Conservation (phyloP, 2,329 filamentous ascomycete genomes). For the Aureobasidium leucospermi region DNA sequence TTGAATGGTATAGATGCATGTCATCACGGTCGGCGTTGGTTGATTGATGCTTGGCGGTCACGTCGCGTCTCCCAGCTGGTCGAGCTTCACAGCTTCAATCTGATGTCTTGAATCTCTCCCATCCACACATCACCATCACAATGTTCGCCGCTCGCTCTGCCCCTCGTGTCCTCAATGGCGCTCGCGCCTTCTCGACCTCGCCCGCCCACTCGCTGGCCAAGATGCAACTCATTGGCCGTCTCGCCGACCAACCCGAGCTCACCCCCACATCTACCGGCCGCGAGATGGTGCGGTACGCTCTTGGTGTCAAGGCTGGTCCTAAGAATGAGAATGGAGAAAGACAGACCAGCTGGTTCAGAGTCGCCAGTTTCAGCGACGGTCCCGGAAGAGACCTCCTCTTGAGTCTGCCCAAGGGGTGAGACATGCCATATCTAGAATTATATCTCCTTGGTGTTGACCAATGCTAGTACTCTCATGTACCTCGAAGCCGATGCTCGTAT, state of each 20-base stretch:
- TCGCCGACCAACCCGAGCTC: conserved; percentile 72
- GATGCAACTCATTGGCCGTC: conserved; percentile 80
- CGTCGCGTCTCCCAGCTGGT: background rate
- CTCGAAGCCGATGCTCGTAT: conserved; percentile 77
- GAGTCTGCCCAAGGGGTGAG: conserved; percentile 76
- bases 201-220: conserved; percentile 58
- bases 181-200: conserved; percentile 71
- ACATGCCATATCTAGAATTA: background rate
- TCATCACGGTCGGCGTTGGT: background rate
- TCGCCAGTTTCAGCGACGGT: conserved; percentile 66
- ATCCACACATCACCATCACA: background rate
- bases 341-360: conserved; percentile 77
- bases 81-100: background rate
- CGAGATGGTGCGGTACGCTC: conserved; percentile 68
- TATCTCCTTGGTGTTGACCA: background rate
- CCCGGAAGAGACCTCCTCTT: conserved; percentile 64
- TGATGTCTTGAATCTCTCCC: background rate
- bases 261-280: conserved; percentile 60
- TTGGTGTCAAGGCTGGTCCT: conserved; percentile 62
- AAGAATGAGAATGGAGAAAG: conserved; percentile 59
- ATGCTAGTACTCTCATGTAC: conserved; percentile 63
- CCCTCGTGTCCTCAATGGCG: conserved; percentile 35
- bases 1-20: background rate
- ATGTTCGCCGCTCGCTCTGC: conserved; percentile 44
- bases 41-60: conserved; percentile 9